phyloP scores from a whole-genome alignment of 257 asterid species.

The Craterostigma plantagineum region DNA sequence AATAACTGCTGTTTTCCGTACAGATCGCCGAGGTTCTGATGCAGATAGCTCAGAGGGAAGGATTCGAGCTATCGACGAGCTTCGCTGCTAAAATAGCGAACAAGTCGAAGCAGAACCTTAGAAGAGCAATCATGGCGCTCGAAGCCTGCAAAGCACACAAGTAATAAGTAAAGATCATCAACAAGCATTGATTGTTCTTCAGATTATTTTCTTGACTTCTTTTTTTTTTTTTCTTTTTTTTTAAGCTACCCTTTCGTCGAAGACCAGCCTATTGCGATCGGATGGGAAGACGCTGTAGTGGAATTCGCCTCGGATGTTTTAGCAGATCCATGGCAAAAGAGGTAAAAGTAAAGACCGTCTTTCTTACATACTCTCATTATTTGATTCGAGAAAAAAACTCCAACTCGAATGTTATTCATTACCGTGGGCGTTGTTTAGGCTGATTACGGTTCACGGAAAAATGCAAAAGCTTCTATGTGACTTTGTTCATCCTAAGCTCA shows the following conservation, averaged over 20 bases:
- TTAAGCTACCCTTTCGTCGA: constrained; percentile 69
- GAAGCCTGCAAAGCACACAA: constrained; percentile 89
- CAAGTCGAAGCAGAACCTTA: constrained; percentile 56
- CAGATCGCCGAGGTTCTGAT: constrained; percentile 64
- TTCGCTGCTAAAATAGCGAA: constrained; percentile 69
- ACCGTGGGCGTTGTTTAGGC: constrained; percentile 16
- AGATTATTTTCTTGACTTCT: no score
- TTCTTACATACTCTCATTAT: no score
- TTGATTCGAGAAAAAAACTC: no score
- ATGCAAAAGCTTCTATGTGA: constrained; percentile 45
- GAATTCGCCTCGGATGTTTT: constrained; percentile 60
- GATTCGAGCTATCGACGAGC: constrained; percentile 47
- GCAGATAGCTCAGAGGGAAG: constrained; percentile 66
- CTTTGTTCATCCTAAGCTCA: constrained; percentile 56
- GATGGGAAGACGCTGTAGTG: constrained; percentile 61
- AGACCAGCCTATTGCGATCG: constrained; percentile 66
- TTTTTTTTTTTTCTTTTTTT: neutral
- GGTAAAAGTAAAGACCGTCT: no score
- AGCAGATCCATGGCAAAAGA: constrained; percentile 48
- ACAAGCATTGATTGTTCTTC: no score
- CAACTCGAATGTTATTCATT: no score
- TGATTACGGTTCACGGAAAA: constrained; percentile 39
- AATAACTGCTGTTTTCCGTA: neutral
- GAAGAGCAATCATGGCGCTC: constrained; percentile 82
- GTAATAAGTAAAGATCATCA: constrained; percentile 14